Percentiles rank a stretch among this genome's conserved stretches.
phyloP scores from a whole-genome alignment of 371 early-diverging fungal species.

The Mycotypha africana region DNA sequence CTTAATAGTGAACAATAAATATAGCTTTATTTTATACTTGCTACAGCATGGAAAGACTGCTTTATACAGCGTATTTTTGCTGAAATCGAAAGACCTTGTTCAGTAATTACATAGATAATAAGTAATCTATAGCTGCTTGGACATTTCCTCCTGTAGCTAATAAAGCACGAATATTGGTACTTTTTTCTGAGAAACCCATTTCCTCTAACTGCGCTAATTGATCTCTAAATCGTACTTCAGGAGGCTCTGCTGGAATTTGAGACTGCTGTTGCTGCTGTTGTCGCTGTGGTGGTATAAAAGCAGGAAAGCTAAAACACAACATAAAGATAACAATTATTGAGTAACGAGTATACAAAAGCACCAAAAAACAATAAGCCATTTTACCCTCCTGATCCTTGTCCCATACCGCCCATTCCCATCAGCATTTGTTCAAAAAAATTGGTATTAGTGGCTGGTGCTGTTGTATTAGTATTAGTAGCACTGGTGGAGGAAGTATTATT shows the following conservation, averaged over 20 bases:
- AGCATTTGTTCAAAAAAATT: constrained; percentile 20
- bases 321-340: no score
- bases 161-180: constrained; percentile 68
- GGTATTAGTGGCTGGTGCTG: constrained; percentile 12
- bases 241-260: constrained; percentile 33
- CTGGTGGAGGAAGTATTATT: background rate
- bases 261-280: constrained; percentile 5
- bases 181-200: constrained; percentile 79
- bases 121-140: constrained; percentile 61
- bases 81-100: background rate
- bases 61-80: no score
- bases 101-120: constrained; percentile 30
- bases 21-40: no score
- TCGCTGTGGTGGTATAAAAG: constrained; percentile 1
- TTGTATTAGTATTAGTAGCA: constrained; percentile 11
- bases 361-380: background rate
- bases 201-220: constrained; percentile 73
- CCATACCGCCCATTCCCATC: no score
- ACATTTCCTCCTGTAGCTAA: constrained; percentile 77
- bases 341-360: background rate
- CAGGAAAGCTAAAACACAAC: no score
- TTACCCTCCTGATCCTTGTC: background rate
- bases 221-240: constrained; percentile 60
- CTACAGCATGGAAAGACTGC: no score
- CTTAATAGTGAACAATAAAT: no score